These are phyloP conservation scores for Mollisia scopiformis DNA, from an alignment of 2,329 filamentous ascomycete species.

Conservation along the genomic window DNA sequence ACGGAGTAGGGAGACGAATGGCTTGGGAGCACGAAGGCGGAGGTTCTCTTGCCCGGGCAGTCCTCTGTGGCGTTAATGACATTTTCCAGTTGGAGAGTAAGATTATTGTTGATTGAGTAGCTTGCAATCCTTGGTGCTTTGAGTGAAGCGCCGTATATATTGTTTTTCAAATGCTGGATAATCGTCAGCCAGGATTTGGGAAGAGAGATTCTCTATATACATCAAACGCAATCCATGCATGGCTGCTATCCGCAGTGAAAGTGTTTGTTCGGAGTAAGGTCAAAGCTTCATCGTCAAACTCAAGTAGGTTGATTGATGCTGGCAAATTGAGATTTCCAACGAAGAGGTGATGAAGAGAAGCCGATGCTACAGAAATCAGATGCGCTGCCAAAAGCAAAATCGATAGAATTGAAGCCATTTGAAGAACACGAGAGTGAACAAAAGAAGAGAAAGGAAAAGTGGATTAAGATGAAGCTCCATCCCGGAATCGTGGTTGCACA, in stretches of 20 bases:
- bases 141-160: constrained; percentile 9
- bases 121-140: neutral
- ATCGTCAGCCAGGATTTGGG: neutral
- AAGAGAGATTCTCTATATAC: neutral
- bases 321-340: constrained; percentile 10
- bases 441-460: neutral
- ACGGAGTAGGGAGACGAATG: constrained; percentile 2
- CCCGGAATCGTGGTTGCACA: neutral
- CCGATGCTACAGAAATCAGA: neutral
- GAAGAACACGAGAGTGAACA: neutral
- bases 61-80: neutral
- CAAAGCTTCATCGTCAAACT: constrained; percentile 11
- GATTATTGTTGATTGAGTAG: constrained; percentile 5
- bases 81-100: neutral
- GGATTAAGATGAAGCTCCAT: neutral
- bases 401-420: neutral
- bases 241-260: constrained; percentile 3
- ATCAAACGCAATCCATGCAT: constrained; percentile 16
- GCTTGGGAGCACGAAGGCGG: constrained; percentile 3
- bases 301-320: constrained; percentile 7
- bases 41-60: neutral
- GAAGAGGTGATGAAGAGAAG: constrained; percentile 12
- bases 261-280: constrained; percentile 8
- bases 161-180: neutral
- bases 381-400: neutral